A percentile compares a stretch with the other conserved stretches of the same genome.
These are phyloP conservation scores for Elsinoe australis DNA, from an alignment of 2,329 filamentous ascomycete genomes.

Conservation along the genomic window DNA sequence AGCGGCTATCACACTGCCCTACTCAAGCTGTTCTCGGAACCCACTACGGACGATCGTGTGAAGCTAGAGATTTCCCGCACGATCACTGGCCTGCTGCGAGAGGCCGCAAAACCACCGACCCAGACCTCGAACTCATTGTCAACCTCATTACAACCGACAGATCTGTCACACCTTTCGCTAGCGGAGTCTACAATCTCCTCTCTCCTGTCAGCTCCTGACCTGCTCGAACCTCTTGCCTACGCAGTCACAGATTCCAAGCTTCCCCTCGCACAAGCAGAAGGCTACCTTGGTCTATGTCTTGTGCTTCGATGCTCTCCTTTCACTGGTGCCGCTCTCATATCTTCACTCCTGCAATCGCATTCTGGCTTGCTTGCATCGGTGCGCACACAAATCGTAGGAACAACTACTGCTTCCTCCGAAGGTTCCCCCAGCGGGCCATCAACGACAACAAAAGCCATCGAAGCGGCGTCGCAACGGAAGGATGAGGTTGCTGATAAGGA, in stretches of 20 bases:
- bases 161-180: not conserved
- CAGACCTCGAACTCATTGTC: no score
- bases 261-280: conserved; percentile 19
- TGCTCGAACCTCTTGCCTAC: conserved; percentile 18
- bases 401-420: not conserved
- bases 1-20: conserved; percentile 1
- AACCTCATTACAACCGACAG: no score
- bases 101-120: not conserved
- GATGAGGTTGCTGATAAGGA: conserved; percentile 26
- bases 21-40: conserved; percentile 2
- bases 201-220: not conserved
- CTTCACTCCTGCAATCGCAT: not conserved
- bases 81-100: conserved; percentile 9
- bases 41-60: not conserved
- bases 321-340: not conserved
- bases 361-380: not conserved
- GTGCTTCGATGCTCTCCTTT: conserved; percentile 3
- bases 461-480: not conserved
- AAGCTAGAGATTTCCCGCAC: conserved; percentile 9
- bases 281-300: conserved; percentile 16
- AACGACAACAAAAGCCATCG: not conserved
- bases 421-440: not conserved
- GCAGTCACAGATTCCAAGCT: conserved; percentile 15
- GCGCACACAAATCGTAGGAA: not conserved
- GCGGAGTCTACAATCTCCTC: not conserved